Base-by-base conservation (phyloP, 1,139 yeast genomes). In the Candida neerlandica region DNA sequence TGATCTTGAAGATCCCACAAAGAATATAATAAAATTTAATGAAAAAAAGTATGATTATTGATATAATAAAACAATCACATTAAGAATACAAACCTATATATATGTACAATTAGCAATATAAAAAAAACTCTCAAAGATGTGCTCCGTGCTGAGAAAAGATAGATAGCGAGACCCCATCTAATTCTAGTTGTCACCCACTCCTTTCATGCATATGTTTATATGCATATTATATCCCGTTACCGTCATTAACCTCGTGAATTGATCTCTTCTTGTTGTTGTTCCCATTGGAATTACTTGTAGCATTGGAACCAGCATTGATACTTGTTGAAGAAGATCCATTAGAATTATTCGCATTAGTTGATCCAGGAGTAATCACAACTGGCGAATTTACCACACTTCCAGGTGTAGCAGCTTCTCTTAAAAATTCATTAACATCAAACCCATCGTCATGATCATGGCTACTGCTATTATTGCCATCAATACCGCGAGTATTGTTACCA, bases 391-490 rank as follows among this genome's bases (percentile, higher is more conserved):
- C 45, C 15, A 16, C 19, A 35, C 41, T 34, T 10, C 32, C 34
- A 19, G 60, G 58, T 2, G 59, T 52, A 14, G 50, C 45, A 16
- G 57, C 50, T 33, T 57, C 59, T 48, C 64, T 62, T 40, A 72
- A 58, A 53, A 73, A 73, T 49, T 73, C 75, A 51, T 67, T 69
- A 18, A 73, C 75, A 55, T 72, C 76, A 55, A 73, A 73, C 19
- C 67, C 75, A 34, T 70, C 70, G 44, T 67, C 63, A 35, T 65
- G 62, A n/a, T 52, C 43, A 32, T 42, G 34, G 26, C 10, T 51
- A 51, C 38, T 47, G 54, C 23, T 52, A 43, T 47, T 58, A 62
- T 40, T 61, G n/a, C 4, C n/a, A 5, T 16, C 18, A 32, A 15
- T 16, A 32, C 35, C 35, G 5, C 5, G 9, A 5, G 10, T 32